These are phyloP conservation scores for Hibiscus mutabilis DNA, from an alignment of 345 rosid species.

Conservation along the genomic window DNA sequence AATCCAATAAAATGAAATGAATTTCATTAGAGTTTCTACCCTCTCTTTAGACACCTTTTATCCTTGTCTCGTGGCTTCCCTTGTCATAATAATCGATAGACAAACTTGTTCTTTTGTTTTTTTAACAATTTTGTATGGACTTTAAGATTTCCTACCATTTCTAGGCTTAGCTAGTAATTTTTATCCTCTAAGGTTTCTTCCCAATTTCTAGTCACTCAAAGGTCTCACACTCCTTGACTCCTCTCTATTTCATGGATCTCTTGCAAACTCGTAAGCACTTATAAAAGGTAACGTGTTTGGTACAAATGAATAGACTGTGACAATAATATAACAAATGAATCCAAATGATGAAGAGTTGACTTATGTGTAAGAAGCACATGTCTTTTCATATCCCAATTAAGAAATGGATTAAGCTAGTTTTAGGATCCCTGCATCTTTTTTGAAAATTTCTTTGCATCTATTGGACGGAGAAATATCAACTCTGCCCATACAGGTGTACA, in stretches of 20 bases:
- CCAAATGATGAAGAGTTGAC: neutral
- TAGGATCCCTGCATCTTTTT: neutral
- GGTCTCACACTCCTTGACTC: neutral
- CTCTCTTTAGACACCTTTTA: no score
- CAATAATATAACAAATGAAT: neutral
- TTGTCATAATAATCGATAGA: no score
- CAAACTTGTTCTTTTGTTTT: no score
- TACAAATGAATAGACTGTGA: no score
- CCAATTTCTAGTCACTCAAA: no score
- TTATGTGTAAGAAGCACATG: neutral
- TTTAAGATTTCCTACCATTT: no score
- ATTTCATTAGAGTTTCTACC: no score
- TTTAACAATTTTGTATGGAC: no score
- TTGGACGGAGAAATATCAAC: neutral
- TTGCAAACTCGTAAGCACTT: neutral
- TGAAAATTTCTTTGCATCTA: neutral
- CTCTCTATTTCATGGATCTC: neutral
- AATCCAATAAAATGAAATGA: no score
- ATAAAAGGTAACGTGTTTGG: no score
- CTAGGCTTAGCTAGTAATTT: neutral
- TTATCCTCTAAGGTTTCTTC: neutral
- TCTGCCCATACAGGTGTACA: neutral
- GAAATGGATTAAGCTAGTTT: neutral
- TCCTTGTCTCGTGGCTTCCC: no score
- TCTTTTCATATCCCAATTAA: neutral